Conservation (phyloP, 2,329 filamentous ascomycete genomes). For the Pseudocercospora cruenta region DNA sequence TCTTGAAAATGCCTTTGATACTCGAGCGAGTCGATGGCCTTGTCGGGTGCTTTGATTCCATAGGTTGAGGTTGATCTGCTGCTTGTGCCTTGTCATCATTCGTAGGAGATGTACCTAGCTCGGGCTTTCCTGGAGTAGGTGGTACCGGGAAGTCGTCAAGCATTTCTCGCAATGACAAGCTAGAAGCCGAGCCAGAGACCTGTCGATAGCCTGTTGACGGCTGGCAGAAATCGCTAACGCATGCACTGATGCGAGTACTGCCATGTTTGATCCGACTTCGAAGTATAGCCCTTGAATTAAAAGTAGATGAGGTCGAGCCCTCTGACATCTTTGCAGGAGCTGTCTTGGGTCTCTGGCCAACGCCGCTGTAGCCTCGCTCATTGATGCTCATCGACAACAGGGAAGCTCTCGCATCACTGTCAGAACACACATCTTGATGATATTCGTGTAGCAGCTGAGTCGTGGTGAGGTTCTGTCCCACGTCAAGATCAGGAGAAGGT, state of each 20-base stretch:
- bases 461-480: background rate
- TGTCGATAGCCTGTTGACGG: background rate
- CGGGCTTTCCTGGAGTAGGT: background rate
- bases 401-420: background rate
- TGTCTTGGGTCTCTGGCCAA: background rate
- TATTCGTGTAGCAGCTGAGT: background rate
- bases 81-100: too few relatives aligned
- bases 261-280: background rate
- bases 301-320: too few relatives aligned
- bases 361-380: background rate
- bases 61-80: background rate
- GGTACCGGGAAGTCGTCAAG: background rate
- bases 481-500: background rate
- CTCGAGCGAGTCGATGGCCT: background rate
- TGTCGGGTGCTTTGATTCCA: background rate
- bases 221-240: background rate
- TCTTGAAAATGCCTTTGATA: background rate
- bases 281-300: background rate
- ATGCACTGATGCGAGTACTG: background rate
- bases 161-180: background rate
- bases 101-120: too few relatives aligned
- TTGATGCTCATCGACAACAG: background rate
- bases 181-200: background rate
- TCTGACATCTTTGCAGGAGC: background rate
- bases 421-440: too few relatives aligned